phyloP scores from a whole-genome alignment of 352 stramenopile species.

The Globisporangium abappressorium region DNA sequence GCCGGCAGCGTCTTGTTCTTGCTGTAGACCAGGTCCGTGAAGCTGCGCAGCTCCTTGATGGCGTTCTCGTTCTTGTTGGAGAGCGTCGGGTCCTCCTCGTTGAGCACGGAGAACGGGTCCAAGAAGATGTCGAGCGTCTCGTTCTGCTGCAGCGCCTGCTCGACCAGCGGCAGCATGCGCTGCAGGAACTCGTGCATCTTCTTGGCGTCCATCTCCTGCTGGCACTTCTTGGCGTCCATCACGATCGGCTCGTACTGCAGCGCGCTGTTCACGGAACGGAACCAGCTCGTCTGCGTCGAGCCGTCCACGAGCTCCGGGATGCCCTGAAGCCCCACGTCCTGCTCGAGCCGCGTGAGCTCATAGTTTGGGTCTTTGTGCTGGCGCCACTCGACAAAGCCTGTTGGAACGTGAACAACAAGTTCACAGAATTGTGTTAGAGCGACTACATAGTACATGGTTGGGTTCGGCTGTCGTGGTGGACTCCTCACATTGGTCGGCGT shows the following conservation, averaged over 20 bases:
- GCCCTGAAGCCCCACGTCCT: slow-evolving; percentile 75
- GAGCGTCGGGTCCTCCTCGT: slow-evolving; percentile 60
- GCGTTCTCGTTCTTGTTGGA: slow-evolving; percentile 85
- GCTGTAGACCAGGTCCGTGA: slow-evolving; percentile 93
- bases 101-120: slow-evolving; percentile 68
- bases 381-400: slow-evolving; percentile 82
- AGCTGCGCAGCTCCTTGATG: slow-evolving; percentile 90
- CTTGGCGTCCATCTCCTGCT: slow-evolving; percentile 64
- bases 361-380: slow-evolving; percentile 86
- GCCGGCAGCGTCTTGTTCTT: slow-evolving; percentile 89
- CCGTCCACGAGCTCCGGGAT: slow-evolving; percentile 66
- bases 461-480: not conserved
- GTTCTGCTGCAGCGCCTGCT: slow-evolving; percentile 81
- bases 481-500: slow-evolving; percentile 66
- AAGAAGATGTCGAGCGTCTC: slow-evolving; percentile 86
- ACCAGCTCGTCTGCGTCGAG: slow-evolving; percentile 80
- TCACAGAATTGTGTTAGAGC: not conserved
- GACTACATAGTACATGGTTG: not conserved
- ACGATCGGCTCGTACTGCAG: slow-evolving; percentile 78
- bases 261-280: slow-evolving; percentile 77
- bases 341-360: slow-evolving; percentile 70
- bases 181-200: slow-evolving; percentile 68
- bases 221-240: slow-evolving; percentile 35
- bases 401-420: not conserved
- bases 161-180: slow-evolving; percentile 59